A percentile compares a stretch with the other conserved stretches of the same genome.
Conservation (phyloP, 495 filamentous ascomycete species). For the Saxophila tyrrhenica region DNA sequence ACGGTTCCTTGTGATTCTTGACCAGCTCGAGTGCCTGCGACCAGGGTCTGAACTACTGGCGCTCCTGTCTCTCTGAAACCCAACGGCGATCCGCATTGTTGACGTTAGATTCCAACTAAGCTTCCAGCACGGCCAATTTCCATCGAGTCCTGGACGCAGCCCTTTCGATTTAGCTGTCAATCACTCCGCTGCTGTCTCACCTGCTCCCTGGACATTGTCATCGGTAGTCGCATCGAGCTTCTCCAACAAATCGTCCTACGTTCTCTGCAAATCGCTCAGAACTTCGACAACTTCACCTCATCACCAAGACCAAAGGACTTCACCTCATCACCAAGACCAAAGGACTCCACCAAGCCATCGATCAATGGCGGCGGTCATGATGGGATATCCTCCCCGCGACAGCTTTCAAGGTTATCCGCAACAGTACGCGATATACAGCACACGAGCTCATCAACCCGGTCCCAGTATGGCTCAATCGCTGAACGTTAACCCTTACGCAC, state of each 20-base stretch:
- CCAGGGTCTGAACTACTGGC: not conserved
- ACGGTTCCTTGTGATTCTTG: not conserved
- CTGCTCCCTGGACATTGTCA: not conserved
- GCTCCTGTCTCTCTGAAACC: not conserved
- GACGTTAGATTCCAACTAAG: not conserved
- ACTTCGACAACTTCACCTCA: not conserved
- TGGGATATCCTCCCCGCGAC: slow-evolving; percentile 11
- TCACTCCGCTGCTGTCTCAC: not conserved
- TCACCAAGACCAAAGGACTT: not conserved
- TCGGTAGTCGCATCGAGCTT: not conserved
- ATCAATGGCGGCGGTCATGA: slow-evolving; percentile 7
- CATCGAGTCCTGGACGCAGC: not conserved
- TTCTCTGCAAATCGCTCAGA: not conserved
- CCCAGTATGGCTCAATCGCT: not conserved
- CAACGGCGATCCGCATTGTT: not conserved
- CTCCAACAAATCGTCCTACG: not conserved
- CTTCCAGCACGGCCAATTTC: not conserved
- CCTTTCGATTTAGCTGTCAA: slow-evolving; percentile 1
- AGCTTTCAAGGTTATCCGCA: slow-evolving; percentile 9
- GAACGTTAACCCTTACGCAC: slow-evolving; percentile 7
- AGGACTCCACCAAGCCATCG: not conserved
- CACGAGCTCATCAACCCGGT: slow-evolving; percentile 1
- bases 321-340: not conserved
- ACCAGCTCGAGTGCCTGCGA: not conserved
- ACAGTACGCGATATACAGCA: slow-evolving; percentile 4